Evolutionary conservation across 495 filamentous ascomycete genomes (phyloP).

Genomic region (Astrocystis sublimbata): DNA sequence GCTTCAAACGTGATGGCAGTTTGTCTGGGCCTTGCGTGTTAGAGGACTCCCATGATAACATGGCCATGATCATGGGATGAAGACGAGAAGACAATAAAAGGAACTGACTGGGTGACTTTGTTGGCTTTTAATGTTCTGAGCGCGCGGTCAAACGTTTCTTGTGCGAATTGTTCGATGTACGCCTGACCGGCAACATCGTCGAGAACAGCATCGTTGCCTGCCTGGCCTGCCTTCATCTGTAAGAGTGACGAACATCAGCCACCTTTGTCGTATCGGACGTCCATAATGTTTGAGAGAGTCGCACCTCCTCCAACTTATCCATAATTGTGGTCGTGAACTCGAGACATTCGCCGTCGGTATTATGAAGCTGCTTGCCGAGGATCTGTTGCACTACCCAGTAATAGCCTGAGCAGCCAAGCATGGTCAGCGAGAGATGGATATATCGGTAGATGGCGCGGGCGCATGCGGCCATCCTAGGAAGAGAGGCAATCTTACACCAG

Average conservation of each 20-base stretch:
- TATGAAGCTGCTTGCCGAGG: constrained; percentile 75
- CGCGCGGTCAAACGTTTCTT: constrained; percentile 82
- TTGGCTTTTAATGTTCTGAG: constrained; percentile 79
- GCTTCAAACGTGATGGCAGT: constrained; percentile 93
- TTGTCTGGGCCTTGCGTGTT: constrained; percentile 56
- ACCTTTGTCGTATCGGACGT: background rate
- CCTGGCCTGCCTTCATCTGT: constrained; percentile 64
- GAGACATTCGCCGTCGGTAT: constrained; percentile 69
- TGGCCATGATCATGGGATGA: background rate
- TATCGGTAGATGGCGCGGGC: no score
- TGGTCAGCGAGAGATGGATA: background rate
- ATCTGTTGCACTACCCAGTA: constrained; percentile 94
- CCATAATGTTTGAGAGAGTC: constrained; percentile 12
- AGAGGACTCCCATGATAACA: no score
- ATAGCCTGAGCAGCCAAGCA: constrained; percentile 59
- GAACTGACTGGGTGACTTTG: constrained; percentile 68
- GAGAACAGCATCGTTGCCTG: constrained; percentile 62
- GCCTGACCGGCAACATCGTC: constrained; percentile 85
- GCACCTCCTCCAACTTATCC: constrained; percentile 86
- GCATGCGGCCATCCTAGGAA: background rate
- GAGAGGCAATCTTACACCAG: constrained; percentile 78
- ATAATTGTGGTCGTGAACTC: constrained; percentile 79
- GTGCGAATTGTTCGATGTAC: constrained; percentile 90
- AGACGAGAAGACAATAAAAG: background rate
- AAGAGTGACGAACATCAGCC: background rate